These are phyloP conservation scores for Amorphotheca resinae DNA, from an alignment of 495 filamentous ascomycete genomes.

Conservation along the genomic window DNA sequence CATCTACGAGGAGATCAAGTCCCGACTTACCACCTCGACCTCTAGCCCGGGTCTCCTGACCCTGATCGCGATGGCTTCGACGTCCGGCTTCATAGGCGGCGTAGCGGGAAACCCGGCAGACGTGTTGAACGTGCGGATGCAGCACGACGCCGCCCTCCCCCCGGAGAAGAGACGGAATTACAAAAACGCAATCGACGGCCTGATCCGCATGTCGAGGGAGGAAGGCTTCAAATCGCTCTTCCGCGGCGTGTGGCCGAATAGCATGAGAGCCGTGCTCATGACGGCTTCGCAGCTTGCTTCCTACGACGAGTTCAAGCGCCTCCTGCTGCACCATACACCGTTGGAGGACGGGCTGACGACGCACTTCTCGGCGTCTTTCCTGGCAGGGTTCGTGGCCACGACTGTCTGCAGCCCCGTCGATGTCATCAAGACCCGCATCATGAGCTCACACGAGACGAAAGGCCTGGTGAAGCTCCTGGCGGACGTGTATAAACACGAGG, in stretches of 20 bases:
- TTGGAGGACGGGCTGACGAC: conserved; percentile 69
- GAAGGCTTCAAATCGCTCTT: conserved; percentile 59
- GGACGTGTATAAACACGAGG: conserved; percentile 66
- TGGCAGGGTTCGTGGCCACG: conserved; percentile 88
- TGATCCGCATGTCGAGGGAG: conserved; percentile 68
- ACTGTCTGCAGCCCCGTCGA: conserved; percentile 93
- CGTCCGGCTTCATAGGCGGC: conserved; percentile 81
- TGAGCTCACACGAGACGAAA: conserved; percentile 57
- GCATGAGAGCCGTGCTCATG: conserved; percentile 82
- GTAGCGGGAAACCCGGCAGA: conserved; percentile 89
- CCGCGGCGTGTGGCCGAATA: conserved; percentile 87
- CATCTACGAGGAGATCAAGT: conserved; percentile 87
- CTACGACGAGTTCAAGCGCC: conserved; percentile 81
- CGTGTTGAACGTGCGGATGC: conserved; percentile 96
- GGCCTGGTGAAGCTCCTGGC: conserved; percentile 45
- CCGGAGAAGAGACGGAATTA: conserved; percentile 69
- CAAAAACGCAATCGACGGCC: conserved; percentile 73
- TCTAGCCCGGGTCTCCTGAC: conserved; percentile 49
- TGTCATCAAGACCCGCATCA: conserved; percentile 93
- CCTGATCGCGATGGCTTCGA: conserved; percentile 66
- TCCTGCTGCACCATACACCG: conserved; percentile 52
- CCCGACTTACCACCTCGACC: conserved; percentile 36
- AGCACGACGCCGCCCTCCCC: conserved; percentile 80
- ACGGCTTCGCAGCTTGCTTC: conserved; percentile 80
- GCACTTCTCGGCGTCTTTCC: conserved; percentile 75